These are phyloP conservation scores for Fomitopsis palustris DNA, from an alignment of 1,284 basidiomycete species.

Conservation along the genomic window DNA sequence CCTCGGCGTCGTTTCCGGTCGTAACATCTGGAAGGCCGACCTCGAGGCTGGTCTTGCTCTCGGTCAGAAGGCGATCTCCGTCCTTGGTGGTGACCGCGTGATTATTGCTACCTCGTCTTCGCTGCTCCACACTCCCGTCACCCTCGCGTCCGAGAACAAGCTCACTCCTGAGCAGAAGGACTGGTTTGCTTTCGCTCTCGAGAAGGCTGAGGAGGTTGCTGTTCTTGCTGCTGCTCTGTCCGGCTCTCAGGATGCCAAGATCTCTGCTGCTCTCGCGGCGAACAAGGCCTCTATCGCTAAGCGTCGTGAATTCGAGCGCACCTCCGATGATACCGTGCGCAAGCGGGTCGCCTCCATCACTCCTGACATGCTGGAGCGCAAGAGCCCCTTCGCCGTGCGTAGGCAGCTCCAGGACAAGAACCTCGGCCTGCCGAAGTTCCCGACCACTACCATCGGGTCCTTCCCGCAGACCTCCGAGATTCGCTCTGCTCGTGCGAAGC, in stretches of 20 bases:
- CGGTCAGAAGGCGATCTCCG: slow-evolving; percentile 83
- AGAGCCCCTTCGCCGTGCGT: slow-evolving; percentile 87
- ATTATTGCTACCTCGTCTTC: slow-evolving; percentile 96
- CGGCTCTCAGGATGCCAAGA: slow-evolving; percentile 72
- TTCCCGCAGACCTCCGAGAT: slow-evolving; percentile 99
- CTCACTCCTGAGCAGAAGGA: slow-evolving; percentile 89
- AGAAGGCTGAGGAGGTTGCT: slow-evolving; percentile 94
- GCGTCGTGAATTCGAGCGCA: slow-evolving; percentile 94
- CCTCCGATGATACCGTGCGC: slow-evolving; percentile 93
- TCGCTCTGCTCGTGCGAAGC: slow-evolving; percentile 91
- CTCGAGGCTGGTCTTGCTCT: slow-evolving; percentile 81
- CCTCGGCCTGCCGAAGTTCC: slow-evolving; percentile 94
- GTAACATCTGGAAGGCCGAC: slow-evolving; percentile 99
- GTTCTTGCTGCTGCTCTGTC: slow-evolving; percentile 82
- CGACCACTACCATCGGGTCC: slow-evolving; percentile 98
- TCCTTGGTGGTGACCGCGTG: slow-evolving; percentile 84
- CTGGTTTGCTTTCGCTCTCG: slow-evolving; percentile 99
- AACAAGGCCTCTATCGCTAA: slow-evolving; percentile 93
- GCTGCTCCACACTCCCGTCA: slow-evolving; percentile 97
- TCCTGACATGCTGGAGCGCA: slow-evolving; percentile 84
- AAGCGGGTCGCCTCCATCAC: slow-evolving; percentile 94
- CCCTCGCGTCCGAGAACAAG: slow-evolving; percentile 91
- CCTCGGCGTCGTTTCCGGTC: slow-evolving; percentile 95
- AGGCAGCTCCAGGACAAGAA: slow-evolving; percentile 88
- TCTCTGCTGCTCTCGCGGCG: slow-evolving; percentile 73